These are phyloP conservation scores for Plasmodium berghei DNA, from an alignment of 169 alveolate genomes.

Conservation along the genomic window DNA sequence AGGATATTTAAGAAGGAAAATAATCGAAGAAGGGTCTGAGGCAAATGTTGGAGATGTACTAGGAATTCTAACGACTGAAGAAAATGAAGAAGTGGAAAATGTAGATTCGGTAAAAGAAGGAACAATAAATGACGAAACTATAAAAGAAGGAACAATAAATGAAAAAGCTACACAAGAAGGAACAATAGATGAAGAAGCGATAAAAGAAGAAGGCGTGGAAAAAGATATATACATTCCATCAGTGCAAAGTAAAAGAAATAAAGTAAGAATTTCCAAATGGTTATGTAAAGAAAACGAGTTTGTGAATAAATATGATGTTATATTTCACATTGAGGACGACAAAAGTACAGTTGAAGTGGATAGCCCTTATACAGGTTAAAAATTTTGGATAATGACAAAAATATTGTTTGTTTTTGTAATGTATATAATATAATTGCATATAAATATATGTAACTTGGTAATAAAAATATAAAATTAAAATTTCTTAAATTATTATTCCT, in stretches of 20 bases:
- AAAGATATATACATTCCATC: constrained; percentile 26
- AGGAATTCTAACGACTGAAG: constrained; percentile 75
- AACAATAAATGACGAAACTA: neutral
- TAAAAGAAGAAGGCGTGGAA: neutral
- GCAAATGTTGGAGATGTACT: constrained; percentile 75
- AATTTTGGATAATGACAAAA: neutral
- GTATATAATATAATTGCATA: neutral
- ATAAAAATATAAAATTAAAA: neutral
- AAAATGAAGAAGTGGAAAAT: constrained; percentile 22
- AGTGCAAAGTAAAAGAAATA: constrained; percentile 37
- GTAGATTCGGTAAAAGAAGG: neutral
- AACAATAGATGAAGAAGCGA: neutral
- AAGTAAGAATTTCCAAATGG: constrained; percentile 50
- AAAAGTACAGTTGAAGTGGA: constrained; percentile 72
- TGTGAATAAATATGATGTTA: constrained; percentile 23
- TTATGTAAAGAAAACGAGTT: constrained; percentile 48
- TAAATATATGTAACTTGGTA: constrained; percentile 2
- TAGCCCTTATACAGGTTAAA: constrained; percentile 48
- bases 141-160: neutral
- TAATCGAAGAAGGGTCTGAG: constrained; percentile 65
- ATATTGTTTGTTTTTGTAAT: neutral
- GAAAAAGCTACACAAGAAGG: neutral
- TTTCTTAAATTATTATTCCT: neutral
- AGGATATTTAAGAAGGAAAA: constrained; percentile 59
- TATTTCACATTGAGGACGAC: constrained; percentile 68